Evolutionary conservation across 148 eudicot genomes (phyloP), one percentile per base, ranked within the genome.

Genomic region (Rhododendron ovatum): DNA sequence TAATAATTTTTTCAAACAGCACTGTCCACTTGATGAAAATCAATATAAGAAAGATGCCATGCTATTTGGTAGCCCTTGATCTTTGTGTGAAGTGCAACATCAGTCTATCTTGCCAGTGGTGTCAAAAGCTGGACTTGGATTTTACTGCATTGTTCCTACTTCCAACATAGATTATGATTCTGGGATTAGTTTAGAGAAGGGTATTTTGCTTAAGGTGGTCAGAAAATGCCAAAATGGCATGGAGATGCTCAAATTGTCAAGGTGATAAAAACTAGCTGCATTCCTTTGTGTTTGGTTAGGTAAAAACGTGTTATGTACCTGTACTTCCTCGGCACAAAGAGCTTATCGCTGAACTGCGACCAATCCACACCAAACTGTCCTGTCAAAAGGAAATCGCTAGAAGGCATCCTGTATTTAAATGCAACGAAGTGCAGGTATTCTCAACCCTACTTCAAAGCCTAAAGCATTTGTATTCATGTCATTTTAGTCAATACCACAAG

Each of bases 391-490:
- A 88, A 78, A 81, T 82, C 76, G 95, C 98, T 67, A 86, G 90
- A 87, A 93, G 87, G 87, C 95, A 90, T 88, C 98, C 98, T 80
- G 98, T 95, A 47, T 92, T 94, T 86, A 92, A 86, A 83, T 95
- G 94, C 90, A 94, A 86, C 83, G 95, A 92, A 87, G 90, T 85
- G 67, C 98, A 97, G 99, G 99, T 97, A 93, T 57, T 59, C 83
- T 7, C 78, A 3, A 84, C 77, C 59, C 45, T 13, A 24, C 7
- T 35, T 17, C 45, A 84, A 53, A 17, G 14, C 39, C 78, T 41
- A 43, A 45, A 11, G 51, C 18, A 22, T 71, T 41, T 43, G 22
- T 7, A 57, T 43, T 13, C 35, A 74, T 73, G n/a, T 35, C 26
- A 50, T 18, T 51, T 74, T 6, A 30, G 51, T 73, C 80, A 51